These are phyloP conservation scores for Gypsophila paniculata DNA, from an alignment of 179 eudicot species.

Conservation along the genomic window DNA sequence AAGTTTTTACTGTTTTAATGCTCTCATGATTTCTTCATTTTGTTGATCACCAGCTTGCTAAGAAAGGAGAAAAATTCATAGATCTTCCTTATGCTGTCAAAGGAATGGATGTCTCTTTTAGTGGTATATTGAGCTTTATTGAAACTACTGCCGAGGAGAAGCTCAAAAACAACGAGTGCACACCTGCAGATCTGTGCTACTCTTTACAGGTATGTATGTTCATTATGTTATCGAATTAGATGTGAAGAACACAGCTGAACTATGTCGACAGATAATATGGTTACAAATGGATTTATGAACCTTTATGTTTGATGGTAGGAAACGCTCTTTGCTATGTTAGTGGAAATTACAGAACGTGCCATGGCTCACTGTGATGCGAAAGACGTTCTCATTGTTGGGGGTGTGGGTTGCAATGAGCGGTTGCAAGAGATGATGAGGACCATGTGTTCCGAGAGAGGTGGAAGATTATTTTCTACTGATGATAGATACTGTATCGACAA, in stretches of 20 bases:
- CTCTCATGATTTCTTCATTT: not conserved
- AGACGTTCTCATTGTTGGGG: conserved; percentile 93
- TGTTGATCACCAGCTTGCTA: conserved; percentile 63
- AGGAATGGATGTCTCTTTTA: conserved; percentile 97
- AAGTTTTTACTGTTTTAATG: too few species aligned
- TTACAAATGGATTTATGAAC: not conserved
- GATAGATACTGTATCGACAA: conserved; percentile 91
- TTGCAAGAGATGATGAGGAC: conserved; percentile 90
- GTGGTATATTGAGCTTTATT: conserved; percentile 85
- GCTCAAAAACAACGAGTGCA: conserved; percentile 79
- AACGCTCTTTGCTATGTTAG: conserved; percentile 93
- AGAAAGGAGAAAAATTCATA: conserved; percentile 83
- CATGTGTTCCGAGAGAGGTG: conserved; percentile 93
- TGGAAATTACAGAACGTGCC: conserved; percentile 93
- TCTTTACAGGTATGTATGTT: conserved; percentile 65
- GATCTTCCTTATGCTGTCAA: conserved; percentile 93
- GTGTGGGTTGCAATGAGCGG: conserved; percentile 89
- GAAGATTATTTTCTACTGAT: conserved; percentile 71
- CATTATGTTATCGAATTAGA: not conserved
- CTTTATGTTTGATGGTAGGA: conserved; percentile 41
- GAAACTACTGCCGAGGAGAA: conserved; percentile 84
- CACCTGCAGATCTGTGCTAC: conserved; percentile 89
- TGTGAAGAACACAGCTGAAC: not conserved
- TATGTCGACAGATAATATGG: not conserved
- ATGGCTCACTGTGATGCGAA: conserved; percentile 96